phyloP scores from a whole-genome alignment of 495 filamentous ascomycete species.

The Xylaria intraflava region DNA sequence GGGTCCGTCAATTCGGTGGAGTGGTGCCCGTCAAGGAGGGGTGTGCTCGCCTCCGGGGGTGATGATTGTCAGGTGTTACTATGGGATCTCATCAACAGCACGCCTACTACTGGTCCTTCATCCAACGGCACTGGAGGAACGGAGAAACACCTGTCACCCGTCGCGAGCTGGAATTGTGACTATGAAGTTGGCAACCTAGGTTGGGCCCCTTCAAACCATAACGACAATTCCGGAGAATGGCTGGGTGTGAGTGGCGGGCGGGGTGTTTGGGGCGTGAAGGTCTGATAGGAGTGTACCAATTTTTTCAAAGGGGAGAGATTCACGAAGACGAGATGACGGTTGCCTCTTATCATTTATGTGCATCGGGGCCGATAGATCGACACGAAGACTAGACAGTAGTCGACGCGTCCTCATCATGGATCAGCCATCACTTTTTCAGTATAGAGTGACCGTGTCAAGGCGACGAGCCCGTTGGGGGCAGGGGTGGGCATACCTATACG shows the following conservation, averaged over 20 bases:
- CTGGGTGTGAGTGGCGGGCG: constrained; percentile 86
- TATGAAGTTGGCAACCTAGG: constrained; percentile 93
- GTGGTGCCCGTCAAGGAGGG: constrained; percentile 84
- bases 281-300: constrained; percentile 9
- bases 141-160: constrained; percentile 61
- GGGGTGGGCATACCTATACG: background rate
- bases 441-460: background rate
- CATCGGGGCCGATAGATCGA: background rate
- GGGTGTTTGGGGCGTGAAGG: constrained; percentile 81
- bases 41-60: constrained; percentile 82
- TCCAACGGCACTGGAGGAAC: constrained; percentile 41
- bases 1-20: constrained; percentile 86
- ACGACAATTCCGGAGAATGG: constrained; percentile 78
- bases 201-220: constrained; percentile 76
- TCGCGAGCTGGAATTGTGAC: constrained; percentile 87
- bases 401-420: background rate
- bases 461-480: background rate
- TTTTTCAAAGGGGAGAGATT: background rate
- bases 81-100: constrained; percentile 82
- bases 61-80: constrained; percentile 87
- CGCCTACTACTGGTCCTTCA: constrained; percentile 42
- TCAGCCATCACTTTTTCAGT: background rate
- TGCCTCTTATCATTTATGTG: background rate
- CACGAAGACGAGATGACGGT: background rate
- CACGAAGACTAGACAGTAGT: background rate